Evolutionary conservation across 768 basidiomycete species (phyloP).

Genomic region (Tubosaeta brunneosetosa): DNA sequence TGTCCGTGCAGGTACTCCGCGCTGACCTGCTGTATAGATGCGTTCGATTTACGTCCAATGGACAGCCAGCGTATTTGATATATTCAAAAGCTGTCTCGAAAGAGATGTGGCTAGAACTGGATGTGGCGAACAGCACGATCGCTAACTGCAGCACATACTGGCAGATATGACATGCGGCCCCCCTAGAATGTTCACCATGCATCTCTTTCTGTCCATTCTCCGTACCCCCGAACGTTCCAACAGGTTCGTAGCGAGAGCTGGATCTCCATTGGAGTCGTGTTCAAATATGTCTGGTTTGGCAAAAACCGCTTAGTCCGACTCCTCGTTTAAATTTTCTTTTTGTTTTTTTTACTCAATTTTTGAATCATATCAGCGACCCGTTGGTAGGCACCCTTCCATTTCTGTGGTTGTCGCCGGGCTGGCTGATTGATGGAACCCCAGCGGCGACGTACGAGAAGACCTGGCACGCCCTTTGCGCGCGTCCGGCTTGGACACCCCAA

Average conservation of each 20-base stretch:
- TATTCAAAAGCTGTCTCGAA: conserved; percentile 5
- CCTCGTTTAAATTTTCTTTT: neutral
- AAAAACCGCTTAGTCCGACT: neutral
- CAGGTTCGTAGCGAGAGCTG: conserved; percentile 3
- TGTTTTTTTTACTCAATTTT: conserved; percentile 12
- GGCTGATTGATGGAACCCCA: conserved; percentile 9
- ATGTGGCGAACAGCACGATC: neutral
- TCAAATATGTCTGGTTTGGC: conserved; percentile 2
- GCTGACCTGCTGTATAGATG: conserved; percentile 2
- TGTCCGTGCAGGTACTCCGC: neutral
- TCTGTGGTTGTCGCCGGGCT: conserved; percentile 11
- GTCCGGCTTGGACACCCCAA: conserved; percentile 15
- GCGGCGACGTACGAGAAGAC: conserved; percentile 17
- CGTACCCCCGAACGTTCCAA: conserved; percentile 24
- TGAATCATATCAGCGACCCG: conserved; percentile 1
- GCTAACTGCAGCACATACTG: neutral
- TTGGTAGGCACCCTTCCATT: conserved; percentile 5
- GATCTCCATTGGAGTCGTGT: neutral
- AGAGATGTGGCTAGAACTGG: conserved; percentile 5
- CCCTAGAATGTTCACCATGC: conserved; percentile 19
- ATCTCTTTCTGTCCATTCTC: conserved; percentile 4
- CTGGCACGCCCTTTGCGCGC: conserved; percentile 28
- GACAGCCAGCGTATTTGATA: conserved; percentile 5
- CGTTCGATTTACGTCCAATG: conserved; percentile 20
- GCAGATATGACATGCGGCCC: conserved; percentile 19